phyloP scores from a whole-genome alignment of 768 basidiomycete genomes.

The Tylopilus vinaceipallidus region DNA sequence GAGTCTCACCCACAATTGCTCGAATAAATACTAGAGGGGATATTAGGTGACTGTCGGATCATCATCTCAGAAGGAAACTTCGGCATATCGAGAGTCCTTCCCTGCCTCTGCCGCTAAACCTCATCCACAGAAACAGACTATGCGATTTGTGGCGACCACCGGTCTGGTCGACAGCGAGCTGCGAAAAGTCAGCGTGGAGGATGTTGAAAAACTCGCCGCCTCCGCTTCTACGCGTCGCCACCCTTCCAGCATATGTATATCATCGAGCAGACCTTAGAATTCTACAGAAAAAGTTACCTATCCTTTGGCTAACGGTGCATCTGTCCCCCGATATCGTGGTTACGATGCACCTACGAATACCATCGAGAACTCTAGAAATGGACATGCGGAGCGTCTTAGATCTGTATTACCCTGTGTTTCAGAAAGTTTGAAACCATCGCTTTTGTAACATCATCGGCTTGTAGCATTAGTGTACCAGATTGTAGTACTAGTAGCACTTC shows the following conservation, averaged over 20 bases:
- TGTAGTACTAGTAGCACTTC: too few relatives aligned
- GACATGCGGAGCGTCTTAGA: background rate
- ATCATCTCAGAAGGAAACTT: background rate
- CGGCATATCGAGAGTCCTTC: background rate
- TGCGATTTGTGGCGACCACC: background rate
- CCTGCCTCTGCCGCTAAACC: background rate
- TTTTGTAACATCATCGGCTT: conserved; percentile 1
- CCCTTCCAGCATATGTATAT: background rate
- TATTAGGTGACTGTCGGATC: background rate
- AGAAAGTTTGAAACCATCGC: background rate
- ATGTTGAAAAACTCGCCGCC: conserved; percentile 14
- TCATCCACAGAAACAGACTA: background rate
- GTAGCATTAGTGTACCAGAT: background rate
- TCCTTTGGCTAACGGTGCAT: too few relatives aligned
- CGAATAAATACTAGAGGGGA: background rate
- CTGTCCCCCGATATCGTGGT: background rate
- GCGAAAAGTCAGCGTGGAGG: conserved; percentile 10
- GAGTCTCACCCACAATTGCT: background rate
- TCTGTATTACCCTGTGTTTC: conserved; percentile 1
- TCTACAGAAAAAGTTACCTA: too few relatives aligned
- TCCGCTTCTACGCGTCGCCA: conserved; percentile 6
- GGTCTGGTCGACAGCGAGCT: background rate
- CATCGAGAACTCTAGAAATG: background rate
- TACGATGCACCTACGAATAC: background rate
- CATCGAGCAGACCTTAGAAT: too few relatives aligned